phyloP scores from a whole-genome alignment of 768 basidiomycete species.

The Boletus bicolor region DNA sequence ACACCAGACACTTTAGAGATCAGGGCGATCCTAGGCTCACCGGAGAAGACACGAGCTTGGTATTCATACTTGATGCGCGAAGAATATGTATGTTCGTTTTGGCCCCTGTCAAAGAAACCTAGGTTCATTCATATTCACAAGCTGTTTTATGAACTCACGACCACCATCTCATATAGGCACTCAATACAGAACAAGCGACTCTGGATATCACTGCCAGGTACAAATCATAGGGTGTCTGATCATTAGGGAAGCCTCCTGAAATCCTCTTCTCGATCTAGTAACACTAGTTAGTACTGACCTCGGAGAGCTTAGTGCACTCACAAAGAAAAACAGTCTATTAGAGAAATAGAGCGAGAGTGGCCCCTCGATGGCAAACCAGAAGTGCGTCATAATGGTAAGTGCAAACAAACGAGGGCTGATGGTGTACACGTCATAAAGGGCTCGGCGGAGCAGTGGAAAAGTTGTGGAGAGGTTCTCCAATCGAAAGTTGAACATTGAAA shows the following conservation, averaged over 20 bases:
- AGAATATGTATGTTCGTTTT: constrained; percentile 1
- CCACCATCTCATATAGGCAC: constrained; percentile 12
- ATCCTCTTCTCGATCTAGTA: constrained; percentile 23
- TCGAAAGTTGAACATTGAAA: constrained; percentile 5
- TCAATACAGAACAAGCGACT: constrained; percentile 17
- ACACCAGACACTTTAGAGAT: not conserved
- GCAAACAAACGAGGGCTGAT: constrained; percentile 21
- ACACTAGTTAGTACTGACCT: not conserved
- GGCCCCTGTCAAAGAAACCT: not conserved
- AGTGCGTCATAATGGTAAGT: constrained; percentile 2
- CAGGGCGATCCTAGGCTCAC: not conserved
- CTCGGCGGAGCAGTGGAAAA: constrained; percentile 13
- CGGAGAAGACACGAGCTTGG: constrained; percentile 19
- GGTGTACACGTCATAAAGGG: constrained; percentile 19
- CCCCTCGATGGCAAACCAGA: constrained; percentile 20
- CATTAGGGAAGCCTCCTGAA: not conserved
- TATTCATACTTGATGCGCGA: constrained; percentile 22
- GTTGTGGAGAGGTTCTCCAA: constrained; percentile 2
- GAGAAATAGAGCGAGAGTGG: constrained; percentile 24
- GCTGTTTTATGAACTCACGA: constrained; percentile 13
- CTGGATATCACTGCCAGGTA: constrained; percentile 11
- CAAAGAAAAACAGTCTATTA: constrained; percentile 20
- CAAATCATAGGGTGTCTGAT: not conserved
- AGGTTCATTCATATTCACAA: not conserved
- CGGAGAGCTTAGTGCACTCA: constrained; percentile 1